A percentile compares a stretch with the other conserved stretches of the same genome.
Evolutionary conservation across 345 rosid genomes (phyloP).

Genomic region (Iberis pinnata): DNA sequence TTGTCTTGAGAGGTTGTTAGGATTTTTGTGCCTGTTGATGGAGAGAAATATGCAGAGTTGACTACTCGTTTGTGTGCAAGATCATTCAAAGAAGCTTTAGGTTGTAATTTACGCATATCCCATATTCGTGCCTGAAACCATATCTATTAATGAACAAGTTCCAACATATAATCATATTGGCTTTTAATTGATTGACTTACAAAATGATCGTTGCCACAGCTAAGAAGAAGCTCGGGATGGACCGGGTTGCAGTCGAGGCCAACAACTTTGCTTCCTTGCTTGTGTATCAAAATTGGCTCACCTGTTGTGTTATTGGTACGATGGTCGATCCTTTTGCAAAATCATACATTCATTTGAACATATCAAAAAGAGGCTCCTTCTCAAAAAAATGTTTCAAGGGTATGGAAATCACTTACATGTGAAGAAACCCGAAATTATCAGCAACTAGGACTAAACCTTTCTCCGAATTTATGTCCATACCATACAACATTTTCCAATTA

Average conservation of each 20-base stretch:
- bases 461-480: slow-evolving; percentile 85
- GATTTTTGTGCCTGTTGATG: slow-evolving; percentile 72
- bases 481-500: slow-evolving; percentile 91
- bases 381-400: neutral
- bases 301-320: slow-evolving; percentile 56
- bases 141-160: too few species aligned
- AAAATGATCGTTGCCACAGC: slow-evolving; percentile 95
- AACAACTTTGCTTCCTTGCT: slow-evolving; percentile 87
- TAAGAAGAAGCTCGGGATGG: slow-evolving; percentile 80
- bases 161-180: too few species aligned
- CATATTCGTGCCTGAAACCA: slow-evolving; percentile 76
- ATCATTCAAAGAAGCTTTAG: slow-evolving; percentile 49
- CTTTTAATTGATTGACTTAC: slow-evolving; percentile 57
- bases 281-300: slow-evolving; percentile 69
- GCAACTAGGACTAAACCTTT: slow-evolving; percentile 70
- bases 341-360: neutral
- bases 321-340: slow-evolving; percentile 54
- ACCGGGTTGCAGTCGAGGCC: slow-evolving; percentile 93
- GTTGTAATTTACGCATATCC: slow-evolving; percentile 77
- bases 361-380: neutral
- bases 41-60: slow-evolving; percentile 95
- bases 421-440: slow-evolving; percentile 77
- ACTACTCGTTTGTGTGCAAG: slow-evolving; percentile 84
- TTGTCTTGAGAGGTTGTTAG: slow-evolving; percentile 90
- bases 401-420: slow-evolving; percentile 49